Evolutionary conservation across 192 early-diverging fungal genomes (phyloP).

Genomic region (Coemansia sp.): DNA sequence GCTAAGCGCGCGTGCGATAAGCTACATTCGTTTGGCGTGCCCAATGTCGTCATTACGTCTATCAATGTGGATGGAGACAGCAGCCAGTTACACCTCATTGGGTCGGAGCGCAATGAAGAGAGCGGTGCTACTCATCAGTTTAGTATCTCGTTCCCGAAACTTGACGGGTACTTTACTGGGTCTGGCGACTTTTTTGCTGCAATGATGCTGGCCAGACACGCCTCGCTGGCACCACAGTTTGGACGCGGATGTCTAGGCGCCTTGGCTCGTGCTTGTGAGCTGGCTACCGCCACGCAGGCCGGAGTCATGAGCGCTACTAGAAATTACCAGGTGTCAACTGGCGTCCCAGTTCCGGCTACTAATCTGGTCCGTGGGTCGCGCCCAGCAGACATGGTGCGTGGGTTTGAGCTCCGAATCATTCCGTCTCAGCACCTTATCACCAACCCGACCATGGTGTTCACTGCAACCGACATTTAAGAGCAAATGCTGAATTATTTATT

Average conservation of each 20-base stretch:
- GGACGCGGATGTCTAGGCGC: conserved; percentile 16
- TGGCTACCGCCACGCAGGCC: conserved; percentile 71
- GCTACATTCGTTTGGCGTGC: conserved; percentile 70
- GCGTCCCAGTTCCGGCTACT: conserved; percentile 14
- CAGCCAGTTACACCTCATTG: conserved; percentile 56
- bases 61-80: conserved; percentile 49
- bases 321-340: conserved; percentile 41
- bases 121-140: conserved; percentile 56
- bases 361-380: conserved; percentile 35
- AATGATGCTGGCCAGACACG: conserved; percentile 67
- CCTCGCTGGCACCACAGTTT: conserved; percentile 34
- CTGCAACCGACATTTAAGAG: conserved; percentile 15
- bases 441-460: conserved; percentile 17
- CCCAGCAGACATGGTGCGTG: conserved; percentile 53
- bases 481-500: not conserved
- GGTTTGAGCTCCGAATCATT: conserved; percentile 75
- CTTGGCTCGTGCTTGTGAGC: conserved; percentile 64
- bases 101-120: conserved; percentile 29
- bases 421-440: conserved; percentile 58
- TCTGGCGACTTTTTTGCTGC: conserved; percentile 91
- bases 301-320: conserved; percentile 71
- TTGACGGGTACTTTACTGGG: conserved; percentile 84
- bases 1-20: conserved; percentile 62
- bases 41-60: conserved; percentile 82
- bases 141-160: conserved; percentile 75